These are phyloP conservation scores for Colletotrichum viniferum DNA, from an alignment of 2,329 filamentous ascomycete genomes.

Conservation along the genomic window DNA sequence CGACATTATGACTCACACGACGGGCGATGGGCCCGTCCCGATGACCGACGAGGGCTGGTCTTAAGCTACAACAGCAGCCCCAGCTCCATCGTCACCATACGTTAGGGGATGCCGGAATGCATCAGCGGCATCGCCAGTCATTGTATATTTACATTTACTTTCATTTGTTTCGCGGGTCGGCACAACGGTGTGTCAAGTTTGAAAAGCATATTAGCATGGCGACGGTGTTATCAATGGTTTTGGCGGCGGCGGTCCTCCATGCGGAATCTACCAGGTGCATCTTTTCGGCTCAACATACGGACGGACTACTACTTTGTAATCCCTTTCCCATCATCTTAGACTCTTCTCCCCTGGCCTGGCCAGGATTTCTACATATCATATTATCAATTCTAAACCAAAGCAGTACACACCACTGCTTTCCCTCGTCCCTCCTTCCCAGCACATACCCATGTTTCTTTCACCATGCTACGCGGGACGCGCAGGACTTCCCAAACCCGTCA, in stretches of 20 bases:
- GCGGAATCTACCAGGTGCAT: conserved; percentile 2
- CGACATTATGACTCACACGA: conserved; percentile 18
- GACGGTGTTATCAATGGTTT: conserved; percentile 12
- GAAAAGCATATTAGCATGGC: conserved; percentile 13
- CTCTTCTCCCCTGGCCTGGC: background rate
- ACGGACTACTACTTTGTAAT: conserved; percentile 11
- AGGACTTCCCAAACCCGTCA: background rate
- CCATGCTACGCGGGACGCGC: background rate
- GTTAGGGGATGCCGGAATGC: conserved; percentile 27
- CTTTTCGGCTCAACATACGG: background rate
- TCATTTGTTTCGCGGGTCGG: background rate
- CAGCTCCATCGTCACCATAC: conserved; percentile 31
- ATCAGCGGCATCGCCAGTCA: background rate
- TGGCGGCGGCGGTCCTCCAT: background rate
- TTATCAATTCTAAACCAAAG: background rate
- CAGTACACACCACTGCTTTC: background rate
- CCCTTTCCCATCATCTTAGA: background rate
- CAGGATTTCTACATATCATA: background rate
- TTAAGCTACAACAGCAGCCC: conserved; percentile 6
- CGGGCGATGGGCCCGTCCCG: conserved; percentile 1
- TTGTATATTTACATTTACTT: conserved; percentile 6
- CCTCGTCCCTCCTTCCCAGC: background rate
- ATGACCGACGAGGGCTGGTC: background rate
- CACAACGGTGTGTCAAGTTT: background rate
- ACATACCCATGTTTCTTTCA: background rate